Evolutionary conservation across 2,329 filamentous ascomycete genomes (phyloP), one percentile per base, ranked within the genome.

Genomic region (Ophiostoma australiae): DNA sequence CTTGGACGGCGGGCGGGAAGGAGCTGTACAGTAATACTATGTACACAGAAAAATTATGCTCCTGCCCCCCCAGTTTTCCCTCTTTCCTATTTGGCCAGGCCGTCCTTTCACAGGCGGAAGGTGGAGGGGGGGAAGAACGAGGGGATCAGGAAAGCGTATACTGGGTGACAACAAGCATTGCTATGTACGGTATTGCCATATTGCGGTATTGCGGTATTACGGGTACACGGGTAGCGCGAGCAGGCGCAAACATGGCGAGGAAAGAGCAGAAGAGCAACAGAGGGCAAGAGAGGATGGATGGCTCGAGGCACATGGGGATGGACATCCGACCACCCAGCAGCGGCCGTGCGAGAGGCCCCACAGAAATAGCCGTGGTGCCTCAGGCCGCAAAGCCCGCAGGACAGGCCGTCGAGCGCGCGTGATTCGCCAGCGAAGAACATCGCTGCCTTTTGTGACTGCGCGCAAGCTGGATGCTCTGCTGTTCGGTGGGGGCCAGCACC

Each of bases 1-100:
- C 72, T 72, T 70, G 70, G 67, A 33, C 70, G 69, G 71, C 69
- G 69, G 67, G 39, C 70, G 69, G 71, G 73, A 70, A 74, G 67
- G 70, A 73, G 73, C 73, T 74, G 27, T 31, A 31, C 27, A 31
- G n/a, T 31, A 31, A 3, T 31, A 31, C 1, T 3, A 31, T 1
- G 27, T 31, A 73, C 73, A 69, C 69, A 72, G 39, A 69, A 72
- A 73, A 72, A 73, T 70, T 68, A 65, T 61, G 65, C 39, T 37
- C n/a, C 52, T 55, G 61, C 41, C 44, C 41, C 41, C 41, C 39
- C 52, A 58, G 44, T 52, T 44, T 58, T 41, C 20, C 33, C n/a
- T 39, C 63, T 23, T 66, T 66, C 63, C 33, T 65, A 11, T 17
- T 35, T 35, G 27, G 55, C 27, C 17, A 5, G 27, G 55, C 27